Base-by-base conservation (phyloP, 2,329 filamentous ascomycete species). In the Arthrobotrys sphaeroides region DNA sequence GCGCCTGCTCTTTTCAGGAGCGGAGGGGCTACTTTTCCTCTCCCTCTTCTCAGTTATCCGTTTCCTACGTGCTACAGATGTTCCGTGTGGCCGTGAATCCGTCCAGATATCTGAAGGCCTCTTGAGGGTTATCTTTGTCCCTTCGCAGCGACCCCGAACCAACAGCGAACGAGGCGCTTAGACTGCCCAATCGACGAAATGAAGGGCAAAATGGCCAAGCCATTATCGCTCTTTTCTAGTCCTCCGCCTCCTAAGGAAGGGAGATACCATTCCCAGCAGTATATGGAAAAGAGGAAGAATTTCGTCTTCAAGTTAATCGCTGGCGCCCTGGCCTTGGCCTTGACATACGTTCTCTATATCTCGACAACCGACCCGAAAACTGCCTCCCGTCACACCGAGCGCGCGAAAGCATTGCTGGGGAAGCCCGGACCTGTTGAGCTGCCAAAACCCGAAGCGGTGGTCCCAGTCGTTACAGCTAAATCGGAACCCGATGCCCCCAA, bases 181-280 rank as follows among this genome's bases (percentile, higher is more conserved):
- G 53, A 31, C 18, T 20, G 57, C 38, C 7, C 45, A 45, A 43
- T 33, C 53, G 55, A 16, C 70, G 55, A 45, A 26, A 74, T 74
- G 70, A 74, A 74, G 62, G 70, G 70, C 62, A 74, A 67, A 16
- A 74, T 74, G 70, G 67, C 55, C 22, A 74, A 68, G 53, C 64
- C 70, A n/a, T 33, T 74, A 28, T 67, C 61, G 16, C 62, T 74
- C 20, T 74, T 74, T 47, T 59, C 62, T 33, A 74, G 70, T 47
- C 70, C 70, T 10, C 70, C 70, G 7, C 70, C 70, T 31, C 70
- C 70, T 1, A 74, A 74, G n/a, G 70, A 74, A 20, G 70, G 70
- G 26, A 67, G 70, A 33, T 74, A 68, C 26, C 70, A 74, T 33
- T 74, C 70, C 36, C 70, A 67, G 20, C 70, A 74, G n/a, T 68